A percentile compares a stretch with the other conserved stretches of the same genome.
phyloP scores from a whole-genome alignment of 1,139 yeast genomes.

The Scheffersomyces illinoinensis region DNA sequence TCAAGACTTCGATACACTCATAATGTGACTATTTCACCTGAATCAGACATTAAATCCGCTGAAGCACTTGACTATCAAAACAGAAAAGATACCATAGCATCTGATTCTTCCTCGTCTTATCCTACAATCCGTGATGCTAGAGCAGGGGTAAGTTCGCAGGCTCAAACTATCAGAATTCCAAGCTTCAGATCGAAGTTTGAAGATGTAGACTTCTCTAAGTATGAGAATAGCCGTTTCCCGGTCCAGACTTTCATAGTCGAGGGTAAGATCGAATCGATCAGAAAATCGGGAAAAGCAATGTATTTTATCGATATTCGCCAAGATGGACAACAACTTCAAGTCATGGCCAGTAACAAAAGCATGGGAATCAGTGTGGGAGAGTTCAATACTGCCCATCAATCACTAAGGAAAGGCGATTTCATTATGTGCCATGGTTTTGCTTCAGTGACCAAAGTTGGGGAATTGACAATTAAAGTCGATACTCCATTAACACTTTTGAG shows the following conservation, averaged over 20 bases:
- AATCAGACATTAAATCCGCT: neutral
- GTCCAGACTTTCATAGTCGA: constrained; percentile 28
- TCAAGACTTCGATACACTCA: neutral
- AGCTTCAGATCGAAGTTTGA: constrained; percentile 20
- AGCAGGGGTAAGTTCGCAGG: neutral
- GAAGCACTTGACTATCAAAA: constrained; percentile 8
- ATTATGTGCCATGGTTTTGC: constrained; percentile 67
- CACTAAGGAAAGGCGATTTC: constrained; percentile 70
- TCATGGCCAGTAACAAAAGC: constrained; percentile 57
- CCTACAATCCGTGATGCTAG: constrained; percentile 19
- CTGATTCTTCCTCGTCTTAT: constrained; percentile 13
- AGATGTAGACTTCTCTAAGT: constrained; percentile 17
- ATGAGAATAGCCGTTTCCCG: constrained; percentile 14
- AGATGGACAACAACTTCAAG: constrained; percentile 56
- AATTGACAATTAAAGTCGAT: constrained; percentile 67
- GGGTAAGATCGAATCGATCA: constrained; percentile 58
- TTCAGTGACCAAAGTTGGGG: constrained; percentile 75
- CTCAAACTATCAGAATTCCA: constrained; percentile 14
- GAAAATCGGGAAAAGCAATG: constrained; percentile 68
- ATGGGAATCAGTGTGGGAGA: constrained; percentile 41
- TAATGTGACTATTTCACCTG: neutral
- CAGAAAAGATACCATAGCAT: constrained; percentile 8
- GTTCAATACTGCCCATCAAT: constrained; percentile 46
- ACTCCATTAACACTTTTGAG: constrained; percentile 52
- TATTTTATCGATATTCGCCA: constrained; percentile 67